phyloP scores from a whole-genome alignment of 202 grass and related monocot genomes.

The Bolboschoenoplectus hybrid region DNA sequence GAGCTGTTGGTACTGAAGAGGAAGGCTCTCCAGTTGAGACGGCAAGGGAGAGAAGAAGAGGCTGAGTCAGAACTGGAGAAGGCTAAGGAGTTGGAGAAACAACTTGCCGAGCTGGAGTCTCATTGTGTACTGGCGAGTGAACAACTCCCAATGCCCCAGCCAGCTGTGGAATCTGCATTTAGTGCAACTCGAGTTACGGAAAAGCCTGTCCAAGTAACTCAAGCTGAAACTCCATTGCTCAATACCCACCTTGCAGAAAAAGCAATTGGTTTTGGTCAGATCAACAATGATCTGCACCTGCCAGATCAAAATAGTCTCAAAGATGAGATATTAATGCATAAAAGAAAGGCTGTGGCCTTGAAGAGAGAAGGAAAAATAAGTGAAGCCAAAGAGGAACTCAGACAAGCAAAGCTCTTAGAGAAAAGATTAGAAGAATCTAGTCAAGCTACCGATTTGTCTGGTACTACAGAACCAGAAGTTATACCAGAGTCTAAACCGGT shows the following conservation, averaged over 20 bases:
- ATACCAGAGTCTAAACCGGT: slow-evolving; percentile 35
- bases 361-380: slow-evolving; percentile 88
- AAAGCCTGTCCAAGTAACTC: slow-evolving; percentile 7
- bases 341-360: slow-evolving; percentile 78
- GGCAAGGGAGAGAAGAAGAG: slow-evolving; percentile 68
- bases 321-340: slow-evolving; percentile 76
- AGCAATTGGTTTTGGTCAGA: neutral
- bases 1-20: slow-evolving; percentile 90
- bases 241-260: neutral
- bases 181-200: slow-evolving; percentile 2
- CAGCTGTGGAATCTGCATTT: neutral
- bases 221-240: slow-evolving; percentile 24
- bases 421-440: slow-evolving; percentile 56
- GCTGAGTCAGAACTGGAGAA: slow-evolving; percentile 86
- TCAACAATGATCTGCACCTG: neutral
- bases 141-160: slow-evolving; percentile 30
- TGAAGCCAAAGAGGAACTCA: slow-evolving; percentile 88
- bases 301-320: slow-evolving; percentile 56
- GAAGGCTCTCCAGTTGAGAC: slow-evolving; percentile 77
- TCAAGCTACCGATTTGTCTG: slow-evolving; percentile 33
- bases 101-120: slow-evolving; percentile 70
- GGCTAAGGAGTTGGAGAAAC: slow-evolving; percentile 76
- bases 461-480: slow-evolving; percentile 30
- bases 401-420: slow-evolving; percentile 76
- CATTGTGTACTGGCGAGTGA: slow-evolving; percentile 34